These are phyloP conservation scores for Wickerhamomyces queroliae DNA, from an alignment of 805 yeast genomes.

Conservation along the genomic window DNA sequence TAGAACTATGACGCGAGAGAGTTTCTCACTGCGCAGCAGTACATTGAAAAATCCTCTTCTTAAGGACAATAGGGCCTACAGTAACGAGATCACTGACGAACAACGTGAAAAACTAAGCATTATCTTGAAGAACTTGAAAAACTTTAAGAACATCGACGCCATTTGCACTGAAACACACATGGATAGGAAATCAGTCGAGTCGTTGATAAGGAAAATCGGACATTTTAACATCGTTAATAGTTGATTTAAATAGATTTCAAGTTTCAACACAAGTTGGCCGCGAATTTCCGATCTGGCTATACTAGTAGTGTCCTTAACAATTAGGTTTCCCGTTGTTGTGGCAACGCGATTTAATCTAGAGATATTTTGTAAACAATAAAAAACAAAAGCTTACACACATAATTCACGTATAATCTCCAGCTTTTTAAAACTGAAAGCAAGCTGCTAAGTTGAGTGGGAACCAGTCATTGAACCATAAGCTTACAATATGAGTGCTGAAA, in stretches of 20 bases:
- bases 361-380: slow-evolving; percentile 1
- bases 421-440: not conserved
- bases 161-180: slow-evolving; percentile 66
- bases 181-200: slow-evolving; percentile 50
- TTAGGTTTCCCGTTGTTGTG: not conserved
- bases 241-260: slow-evolving; percentile 8
- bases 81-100: not conserved
- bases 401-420: not conserved
- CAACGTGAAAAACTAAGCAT: slow-evolving; percentile 3
- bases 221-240: slow-evolving; percentile 42
- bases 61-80: not conserved
- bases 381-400: not conserved
- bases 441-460: not conserved
- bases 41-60: not conserved
- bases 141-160: slow-evolving; percentile 52
- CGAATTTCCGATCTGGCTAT: no score
- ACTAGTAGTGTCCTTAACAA: not conserved
- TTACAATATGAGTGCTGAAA: slow-evolving; percentile 19
- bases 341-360: not conserved
- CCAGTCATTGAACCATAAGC: slow-evolving; percentile 4
- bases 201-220: slow-evolving; percentile 39
- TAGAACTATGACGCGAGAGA: no score
- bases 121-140: slow-evolving; percentile 37
- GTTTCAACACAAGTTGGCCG: not conserved
- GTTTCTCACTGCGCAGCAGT: not conserved